Conservation (phyloP, 495 filamentous ascomycete species). For the Aspergillus sclerotioniger region DNA sequence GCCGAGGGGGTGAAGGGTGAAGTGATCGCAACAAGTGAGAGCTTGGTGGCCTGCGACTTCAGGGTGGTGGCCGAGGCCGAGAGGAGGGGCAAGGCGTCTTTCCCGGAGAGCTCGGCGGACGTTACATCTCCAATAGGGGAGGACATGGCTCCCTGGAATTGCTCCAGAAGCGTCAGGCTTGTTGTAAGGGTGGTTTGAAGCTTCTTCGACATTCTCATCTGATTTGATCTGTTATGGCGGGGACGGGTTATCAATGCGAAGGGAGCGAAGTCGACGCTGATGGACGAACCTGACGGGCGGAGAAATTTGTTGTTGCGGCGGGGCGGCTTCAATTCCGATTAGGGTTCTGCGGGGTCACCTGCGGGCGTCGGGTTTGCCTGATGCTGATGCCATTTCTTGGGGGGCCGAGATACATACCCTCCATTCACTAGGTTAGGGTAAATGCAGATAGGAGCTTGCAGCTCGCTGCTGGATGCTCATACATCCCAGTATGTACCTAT, state of each 20-base stretch:
- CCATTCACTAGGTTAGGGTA: too few relatives aligned
- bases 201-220: slow-evolving; percentile 37
- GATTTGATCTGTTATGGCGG: not conserved
- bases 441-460: too few relatives aligned
- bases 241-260: not conserved
- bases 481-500: too few relatives aligned
- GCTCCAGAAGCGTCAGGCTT: slow-evolving; percentile 31
- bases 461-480: too few relatives aligned
- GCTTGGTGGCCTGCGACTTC: slow-evolving; percentile 78
- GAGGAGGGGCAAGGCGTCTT: slow-evolving; percentile 61
- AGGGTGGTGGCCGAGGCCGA: slow-evolving; percentile 64
- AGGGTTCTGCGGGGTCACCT: slow-evolving; percentile 39
- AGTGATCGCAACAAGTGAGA: slow-evolving; percentile 80
- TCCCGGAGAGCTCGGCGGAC: slow-evolving; percentile 25
- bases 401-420: too few relatives aligned
- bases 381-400: not conserved
- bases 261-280: slow-evolving; percentile 6
- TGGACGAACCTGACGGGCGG: slow-evolving; percentile 3
- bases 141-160: slow-evolving; percentile 40
- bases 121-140: slow-evolving; percentile 18
- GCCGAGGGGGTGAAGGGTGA: slow-evolving; percentile 80
- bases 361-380: not conserved
- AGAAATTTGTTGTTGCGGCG: slow-evolving; percentile 34
- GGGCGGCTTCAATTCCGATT: slow-evolving; percentile 27
- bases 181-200: slow-evolving; percentile 33